Evolutionary conservation across 2,329 filamentous ascomycete species (phyloP).

Genomic region (Penicillium sp.): DNA sequence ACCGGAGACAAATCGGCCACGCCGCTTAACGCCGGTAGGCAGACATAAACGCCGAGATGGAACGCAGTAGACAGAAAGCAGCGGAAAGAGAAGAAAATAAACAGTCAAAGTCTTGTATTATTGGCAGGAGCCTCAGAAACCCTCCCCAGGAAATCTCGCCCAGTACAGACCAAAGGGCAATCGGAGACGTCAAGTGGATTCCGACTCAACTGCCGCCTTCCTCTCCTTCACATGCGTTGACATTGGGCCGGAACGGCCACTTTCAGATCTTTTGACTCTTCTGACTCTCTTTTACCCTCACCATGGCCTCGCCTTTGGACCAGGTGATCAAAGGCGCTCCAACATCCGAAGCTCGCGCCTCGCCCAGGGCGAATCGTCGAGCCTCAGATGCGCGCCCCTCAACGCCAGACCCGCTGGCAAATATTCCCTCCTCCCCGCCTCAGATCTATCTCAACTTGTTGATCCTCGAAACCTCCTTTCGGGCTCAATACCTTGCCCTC

Average conservation of each 20-base stretch:
- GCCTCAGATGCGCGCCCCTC: slow-evolving; percentile 36
- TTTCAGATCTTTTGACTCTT: slow-evolving; percentile 10
- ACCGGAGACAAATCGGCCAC: slow-evolving; percentile 24
- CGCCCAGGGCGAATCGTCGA: slow-evolving; percentile 7
- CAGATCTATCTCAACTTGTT: slow-evolving; percentile 98
- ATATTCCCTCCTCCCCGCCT: slow-evolving; percentile 84
- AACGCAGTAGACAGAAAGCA: neutral
- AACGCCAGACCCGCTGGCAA: slow-evolving; percentile 70
- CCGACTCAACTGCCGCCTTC: slow-evolving; percentile 12
- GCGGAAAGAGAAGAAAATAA: neutral
- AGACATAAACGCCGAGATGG: slow-evolving; percentile 4
- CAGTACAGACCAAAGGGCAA: slow-evolving; percentile 3
- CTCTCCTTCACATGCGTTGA: slow-evolving; percentile 24
- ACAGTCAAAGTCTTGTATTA: too few species aligned
- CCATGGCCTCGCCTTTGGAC: slow-evolving; percentile 71
- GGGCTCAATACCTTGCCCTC: slow-evolving; percentile 88
- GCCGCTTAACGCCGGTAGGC: slow-evolving; percentile 28
- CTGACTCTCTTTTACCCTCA: slow-evolving; percentile 4
- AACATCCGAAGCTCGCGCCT: slow-evolving; percentile 47
- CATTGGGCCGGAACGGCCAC: slow-evolving; percentile 33
- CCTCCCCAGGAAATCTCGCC: neutral
- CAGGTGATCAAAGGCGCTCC: slow-evolving; percentile 91
- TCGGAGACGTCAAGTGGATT: slow-evolving; percentile 13
- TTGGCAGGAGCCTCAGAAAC: neutral
- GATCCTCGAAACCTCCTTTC: slow-evolving; percentile 91